Evolutionary conservation across 805 yeast species (phyloP), one percentile per base, ranked within the genome.

Genomic region (Dipodascopsis tothii): DNA sequence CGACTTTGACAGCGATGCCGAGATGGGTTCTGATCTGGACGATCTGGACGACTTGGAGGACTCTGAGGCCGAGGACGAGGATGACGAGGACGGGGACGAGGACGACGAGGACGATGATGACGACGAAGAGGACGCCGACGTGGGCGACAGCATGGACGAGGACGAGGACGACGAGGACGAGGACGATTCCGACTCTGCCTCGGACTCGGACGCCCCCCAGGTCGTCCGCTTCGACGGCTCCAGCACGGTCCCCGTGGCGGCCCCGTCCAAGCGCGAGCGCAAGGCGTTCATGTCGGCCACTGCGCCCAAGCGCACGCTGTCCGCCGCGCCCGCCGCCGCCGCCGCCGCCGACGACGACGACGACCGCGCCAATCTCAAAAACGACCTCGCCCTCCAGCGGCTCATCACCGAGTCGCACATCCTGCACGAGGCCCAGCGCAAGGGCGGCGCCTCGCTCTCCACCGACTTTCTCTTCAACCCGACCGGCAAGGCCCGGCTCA

Each of bases 361-460:
- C 9, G 70, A 68, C 5, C 58, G 60, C 23, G 70, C 74, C 21
- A 74, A 81, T 51, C 58, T 80, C 44, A 74, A 77, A 43, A 79
- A 82, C 56, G 90, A 81, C 57, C 55, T 81, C 25, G 83, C 77
- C 44, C 68, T 82, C 34, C 86, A 82, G 55, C 62, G 88, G 39
- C 67, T 82, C 19, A 65, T 82, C 23, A 69, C 69, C 46, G 90
- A 82, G 59, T 80, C 87, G 1, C 87, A 81, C 55, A 79, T 83
- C 35, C 64, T 68, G 20, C 57, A 63, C 2, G 65, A 63, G 36
- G 62, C 62, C 17, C 33, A 50, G 21, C 36, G 39, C 17, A 46
- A 44, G 19, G 41, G 33, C 28, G 40, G 41, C 6, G 21, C 37
- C 19, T 25, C 39, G 21, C 7, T 37, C 9, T 27, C 36, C 14